Conservation (phyloP, 192 early-diverging fungal genomes). For the Entophlyctis luteolus region DNA sequence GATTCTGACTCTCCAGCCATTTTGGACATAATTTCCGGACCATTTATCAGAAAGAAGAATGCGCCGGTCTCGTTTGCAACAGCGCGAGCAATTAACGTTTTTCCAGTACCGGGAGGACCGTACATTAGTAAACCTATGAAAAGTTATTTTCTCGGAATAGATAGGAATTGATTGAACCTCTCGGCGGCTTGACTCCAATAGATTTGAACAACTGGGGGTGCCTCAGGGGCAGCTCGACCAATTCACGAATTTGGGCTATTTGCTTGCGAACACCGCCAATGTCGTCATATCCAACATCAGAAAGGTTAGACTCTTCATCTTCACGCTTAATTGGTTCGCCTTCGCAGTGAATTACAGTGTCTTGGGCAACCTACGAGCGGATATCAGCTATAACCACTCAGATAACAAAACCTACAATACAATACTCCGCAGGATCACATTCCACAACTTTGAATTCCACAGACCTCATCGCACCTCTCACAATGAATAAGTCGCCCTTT, state of each 20-base stretch:
- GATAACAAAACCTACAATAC: conserved; percentile 70
- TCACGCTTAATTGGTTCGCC: conserved; percentile 98
- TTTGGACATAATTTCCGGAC: conserved; percentile 99
- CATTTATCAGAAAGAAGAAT: conserved; percentile 99
- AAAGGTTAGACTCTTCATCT: conserved; percentile 91
- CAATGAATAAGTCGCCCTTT: conserved; percentile 91
- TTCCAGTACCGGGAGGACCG: conserved; percentile 98
- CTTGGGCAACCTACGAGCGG: conserved; percentile 76
- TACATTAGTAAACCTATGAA: conserved; percentile 79
- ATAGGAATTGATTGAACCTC: conserved; percentile 51
- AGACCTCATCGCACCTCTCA: conserved; percentile 92
- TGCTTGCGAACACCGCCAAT: conserved; percentile 98
- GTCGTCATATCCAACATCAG: conserved; percentile 96
- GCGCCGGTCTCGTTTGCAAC: conserved; percentile 99
- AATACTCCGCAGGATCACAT: conserved; percentile 90
- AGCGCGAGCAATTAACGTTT: conserved; percentile 96
- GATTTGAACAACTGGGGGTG: conserved; percentile 99
- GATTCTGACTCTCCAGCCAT: conserved; percentile 99
- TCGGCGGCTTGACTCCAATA: conserved; percentile 98
- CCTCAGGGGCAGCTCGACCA: conserved; percentile 94
- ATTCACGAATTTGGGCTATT: conserved; percentile 98
- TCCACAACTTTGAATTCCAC: conserved; percentile 99
- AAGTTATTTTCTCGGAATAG: neutral
- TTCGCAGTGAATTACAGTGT: conserved; percentile 97
- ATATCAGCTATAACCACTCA: neutral